phyloP scores from a whole-genome alignment of 2,329 filamentous ascomycete species.

The Ophioceras dolichostomum region DNA sequence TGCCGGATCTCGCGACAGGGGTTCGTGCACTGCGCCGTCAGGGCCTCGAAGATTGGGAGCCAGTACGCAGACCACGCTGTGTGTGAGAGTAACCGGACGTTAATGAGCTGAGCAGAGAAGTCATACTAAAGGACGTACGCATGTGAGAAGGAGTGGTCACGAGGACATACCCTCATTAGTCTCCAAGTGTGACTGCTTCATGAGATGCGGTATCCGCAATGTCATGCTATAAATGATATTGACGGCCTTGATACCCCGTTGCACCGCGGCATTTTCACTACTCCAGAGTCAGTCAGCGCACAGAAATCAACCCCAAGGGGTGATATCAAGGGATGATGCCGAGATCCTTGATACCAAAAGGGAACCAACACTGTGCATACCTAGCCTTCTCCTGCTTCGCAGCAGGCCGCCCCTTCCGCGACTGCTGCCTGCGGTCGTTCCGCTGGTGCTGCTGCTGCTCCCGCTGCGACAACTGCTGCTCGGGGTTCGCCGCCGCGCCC shows the following conservation, averaged over 20 bases:
- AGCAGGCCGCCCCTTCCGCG: constrained; percentile 17
- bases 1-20: constrained; percentile 88
- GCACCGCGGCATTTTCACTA: constrained; percentile 60
- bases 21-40: constrained; percentile 86
- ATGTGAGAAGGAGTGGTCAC: no score
- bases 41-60: constrained; percentile 83
- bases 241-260: constrained; percentile 69
- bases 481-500: constrained; percentile 55
- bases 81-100: no score
- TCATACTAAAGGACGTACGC: no score
- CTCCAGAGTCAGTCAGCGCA: constrained; percentile 1
- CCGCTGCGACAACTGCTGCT: constrained; percentile 37
- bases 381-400: constrained; percentile 42
- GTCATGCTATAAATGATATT: constrained; percentile 74
- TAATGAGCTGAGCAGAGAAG: no score
- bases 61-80: constrained; percentile 96
- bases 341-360: no score
- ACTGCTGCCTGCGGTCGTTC: constrained; percentile 31
- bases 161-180: constrained; percentile 66
- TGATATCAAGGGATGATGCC: no score
- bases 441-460: constrained; percentile 1
- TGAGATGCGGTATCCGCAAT: constrained; percentile 68
- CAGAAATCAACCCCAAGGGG: background rate
- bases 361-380: constrained; percentile 36
- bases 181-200: constrained; percentile 88